Base-by-base conservation (phyloP, 129 eudicot species). In the Artemisia annua region DNA sequence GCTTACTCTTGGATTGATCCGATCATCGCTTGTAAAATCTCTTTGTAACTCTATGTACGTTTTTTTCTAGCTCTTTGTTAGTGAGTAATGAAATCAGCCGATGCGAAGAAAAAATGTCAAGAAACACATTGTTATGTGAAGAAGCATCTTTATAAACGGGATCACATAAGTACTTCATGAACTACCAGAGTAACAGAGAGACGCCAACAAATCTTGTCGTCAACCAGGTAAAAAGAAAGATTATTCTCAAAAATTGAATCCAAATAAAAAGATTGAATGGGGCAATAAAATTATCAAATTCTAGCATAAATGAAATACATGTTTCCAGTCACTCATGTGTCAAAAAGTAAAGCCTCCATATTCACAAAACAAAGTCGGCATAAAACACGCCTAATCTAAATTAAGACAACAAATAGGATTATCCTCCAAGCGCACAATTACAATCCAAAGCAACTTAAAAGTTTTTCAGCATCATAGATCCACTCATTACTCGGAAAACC, bases 301-400 rank as follows among this genome's bases (percentile, higher is more conserved):
- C 24, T 20, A 18, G 63, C 75, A 68, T 43, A 76, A 16, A 46
- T 16, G 12, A 16, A 57, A 11, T 39, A 44, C 19, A 32, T 35
- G 62, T 17, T 71, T 43, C 57, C 71, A 15, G n/a, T 63, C 56
- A 35, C 46, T 39, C 46, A 39, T 7, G 11, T 32, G 60, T 13
- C 44, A 13, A 62, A 15, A 28, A 51, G 74, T 30, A 66, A 74
- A 74, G 30, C 6, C 10, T n/a, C 49, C 43, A 78, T 78, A 71
- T 78, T 78, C 82, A 78, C 82, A 78, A 72, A 53, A 71, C 70
- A 62, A 63, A 78, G 70, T 62, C 65, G 11, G 7, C 66, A 75
- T 46, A 16, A 54, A 60, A 69, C 30, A 62, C 18, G 17, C 32
- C 68, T 57, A 72, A 18, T 67, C 82, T 65, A 78, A 28, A 65